Evolutionary conservation across 805 yeast genomes (phyloP), one percentile per base, ranked within the genome.

Genomic region (Yarrowia sp.): DNA sequence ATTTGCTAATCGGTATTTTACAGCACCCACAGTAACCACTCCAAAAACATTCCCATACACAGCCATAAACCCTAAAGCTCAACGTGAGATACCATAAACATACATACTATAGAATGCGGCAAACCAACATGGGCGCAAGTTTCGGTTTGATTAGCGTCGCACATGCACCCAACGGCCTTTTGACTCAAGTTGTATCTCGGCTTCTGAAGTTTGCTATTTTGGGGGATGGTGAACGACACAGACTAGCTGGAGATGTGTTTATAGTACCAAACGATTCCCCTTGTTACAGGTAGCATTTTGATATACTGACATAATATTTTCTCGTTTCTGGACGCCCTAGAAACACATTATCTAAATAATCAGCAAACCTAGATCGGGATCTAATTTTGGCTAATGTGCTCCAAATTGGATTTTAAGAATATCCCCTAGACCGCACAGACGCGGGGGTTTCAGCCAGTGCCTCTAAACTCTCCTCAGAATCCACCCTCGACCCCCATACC

Each of bases 111-210:
- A 44, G 51, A 44, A 27, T 44, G 51, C 51, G 51, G 14, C 35
- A 19, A 9, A 6, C 14, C n/a, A 9, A 27, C 35, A 19, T 27
- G 51, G n/a, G 33, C 51, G 35, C 35, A 44, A 27, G 35, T 7
- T 19, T 18, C 35, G 35, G 51, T 44, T 44, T 44, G 51, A 44
- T 44, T 44, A 44, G 35, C 51, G 35, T 29, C 35, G 14, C 9
- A 18, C 16, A 27, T 29, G 51, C 29, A 44, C 18, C 7, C 25
- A 44, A 29, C 51, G 51, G 51, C 10, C 6, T 3, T 44, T 4
- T 7, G 2, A 22, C 18, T 12, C n/a, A 9, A 25, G 31, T 42
- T 42, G 51, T 44, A 44, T 44, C n/a, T n/a, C 22, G 22, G 21
- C n/a, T n/a, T n/a, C 6, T 18, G 29, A 3, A 7, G 7, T 13